Percentiles rank a stretch among this genome's conserved stretches.
Conservation (phyloP, 2,329 filamentous ascomycete species). For the Beauveria brongniartii region DNA sequence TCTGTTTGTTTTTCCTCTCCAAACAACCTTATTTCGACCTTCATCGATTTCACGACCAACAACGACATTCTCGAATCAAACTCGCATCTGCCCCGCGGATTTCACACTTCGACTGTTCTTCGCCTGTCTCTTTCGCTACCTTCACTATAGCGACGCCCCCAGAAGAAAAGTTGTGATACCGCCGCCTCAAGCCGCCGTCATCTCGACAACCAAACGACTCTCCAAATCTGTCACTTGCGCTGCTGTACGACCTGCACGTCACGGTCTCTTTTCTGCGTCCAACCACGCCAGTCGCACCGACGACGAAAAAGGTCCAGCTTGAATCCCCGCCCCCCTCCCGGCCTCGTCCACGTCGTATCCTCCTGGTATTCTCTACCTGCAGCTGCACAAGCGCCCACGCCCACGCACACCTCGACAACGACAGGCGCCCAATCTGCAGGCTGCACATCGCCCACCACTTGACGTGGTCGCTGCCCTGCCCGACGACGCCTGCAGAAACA, state of each 20-base stretch:
- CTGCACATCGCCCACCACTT: constrained; percentile 1
- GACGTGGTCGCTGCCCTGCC: constrained; percentile 6
- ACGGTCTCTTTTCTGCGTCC: neutral
- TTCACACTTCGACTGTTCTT: neutral
- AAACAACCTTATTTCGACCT: neutral
- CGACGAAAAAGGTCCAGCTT: neutral
- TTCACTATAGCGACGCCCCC: constrained; percentile 8
- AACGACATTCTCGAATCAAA: neutral
- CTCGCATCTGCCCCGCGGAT: neutral
- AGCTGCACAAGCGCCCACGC: constrained; percentile 5
- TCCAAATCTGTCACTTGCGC: neutral
- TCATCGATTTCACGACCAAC: neutral
- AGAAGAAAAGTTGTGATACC: neutral
- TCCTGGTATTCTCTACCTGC: neutral
- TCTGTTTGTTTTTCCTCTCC: neutral
- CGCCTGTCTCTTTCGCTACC: neutral
- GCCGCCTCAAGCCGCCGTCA: neutral
- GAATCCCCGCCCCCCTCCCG: neutral
- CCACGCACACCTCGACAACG: constrained; percentile 4
- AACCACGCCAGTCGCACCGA: neutral
- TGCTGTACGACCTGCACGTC: constrained; percentile 5
- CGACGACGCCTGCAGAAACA: neutral
- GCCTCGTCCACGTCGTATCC: constrained; percentile 1
- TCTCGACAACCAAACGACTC: neutral
- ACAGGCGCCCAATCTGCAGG: constrained; percentile 2